Percentiles rank a stretch among this genome's conserved stretches.
Evolutionary conservation across 2,329 filamentous ascomycete genomes (phyloP).

Genomic region (Leptographium lundbergii): DNA sequence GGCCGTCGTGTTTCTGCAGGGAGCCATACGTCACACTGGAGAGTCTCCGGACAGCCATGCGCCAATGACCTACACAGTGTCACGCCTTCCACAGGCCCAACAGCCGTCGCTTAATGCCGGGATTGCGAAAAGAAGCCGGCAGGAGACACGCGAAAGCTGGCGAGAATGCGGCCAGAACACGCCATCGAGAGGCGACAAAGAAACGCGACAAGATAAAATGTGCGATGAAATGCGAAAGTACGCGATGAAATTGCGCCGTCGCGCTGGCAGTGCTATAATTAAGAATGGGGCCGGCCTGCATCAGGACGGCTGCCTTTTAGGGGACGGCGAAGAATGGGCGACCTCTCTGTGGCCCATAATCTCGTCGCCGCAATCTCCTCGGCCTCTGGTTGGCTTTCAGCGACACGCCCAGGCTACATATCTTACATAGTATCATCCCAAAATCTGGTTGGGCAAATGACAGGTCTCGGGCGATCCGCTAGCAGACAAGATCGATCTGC

Average conservation of each 20-base stretch:
- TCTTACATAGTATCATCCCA: background rate
- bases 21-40: too few relatives aligned
- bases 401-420: background rate
- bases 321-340: background rate
- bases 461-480: constrained; percentile 1
- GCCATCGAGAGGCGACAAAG: background rate
- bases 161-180: background rate
- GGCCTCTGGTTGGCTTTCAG: background rate
- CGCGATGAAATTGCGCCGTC: background rate
- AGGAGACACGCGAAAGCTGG: background rate
- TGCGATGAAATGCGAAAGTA: background rate
- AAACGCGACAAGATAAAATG: background rate
- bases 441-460: background rate
- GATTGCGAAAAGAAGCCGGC: too few relatives aligned
- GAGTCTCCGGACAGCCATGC: too few relatives aligned
- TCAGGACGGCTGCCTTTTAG: too few relatives aligned
- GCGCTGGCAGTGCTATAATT: background rate
- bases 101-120: too few relatives aligned
- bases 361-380: background rate
- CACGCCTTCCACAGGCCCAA: too few relatives aligned
- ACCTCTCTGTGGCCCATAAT: background rate
- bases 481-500: background rate
- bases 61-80: too few relatives aligned
- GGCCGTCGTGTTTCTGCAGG: too few relatives aligned
- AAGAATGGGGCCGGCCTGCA: background rate